Base-by-base conservation (phyloP, 2,329 filamentous ascomycete species). In the Fusarium staphyleae region DNA sequence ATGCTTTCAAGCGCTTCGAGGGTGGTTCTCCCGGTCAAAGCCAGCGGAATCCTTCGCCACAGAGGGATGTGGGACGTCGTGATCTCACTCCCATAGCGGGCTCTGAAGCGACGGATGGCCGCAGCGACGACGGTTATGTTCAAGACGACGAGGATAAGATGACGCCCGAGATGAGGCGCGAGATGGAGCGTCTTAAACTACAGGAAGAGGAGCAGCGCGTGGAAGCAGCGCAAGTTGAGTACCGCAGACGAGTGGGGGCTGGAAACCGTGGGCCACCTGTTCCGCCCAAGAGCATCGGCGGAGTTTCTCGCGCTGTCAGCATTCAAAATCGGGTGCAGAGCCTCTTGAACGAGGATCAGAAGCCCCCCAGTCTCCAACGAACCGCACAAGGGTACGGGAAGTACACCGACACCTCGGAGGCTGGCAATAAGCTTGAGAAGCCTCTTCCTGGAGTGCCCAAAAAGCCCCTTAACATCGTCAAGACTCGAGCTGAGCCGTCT, bases 1-100 rank as follows among this genome's bases (percentile, higher is more conserved):
- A 97, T 66, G 93, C 93, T 3, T 97, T 98, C 76, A 91, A 93
- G 68, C 84, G 89, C 5, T 98, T 98, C 64, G 95, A 99, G 72
- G 81, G 78, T 18, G 82, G 78, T 53, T 72, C 54, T 68, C 66
- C 60, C 41, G 16, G 58, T 62, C 10, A 66, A 63, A 44, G 42
- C n/a, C 68, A 64, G 6, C 75, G 78, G 29, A 78, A 78, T 12
- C 77, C 80, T 2, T 83, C 81, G 5, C 81, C 80, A 4, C 72
- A 78, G 19, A 80, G 79, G 63, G 78, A 78, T 46, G 66, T 73
- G 22, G 80, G 75, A 60, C 80, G 69, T 55, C 78, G 72, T 73
- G 80, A 74, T 64, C 75, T 89, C 30, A 89, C 88, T 12, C 88
- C 90, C 0, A 90, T 93, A 44, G 85, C 86, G 4, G 89, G 89